These are phyloP conservation scores for Hibiscus mutabilis DNA, from an alignment of 345 rosid genomes.

Conservation along the genomic window DNA sequence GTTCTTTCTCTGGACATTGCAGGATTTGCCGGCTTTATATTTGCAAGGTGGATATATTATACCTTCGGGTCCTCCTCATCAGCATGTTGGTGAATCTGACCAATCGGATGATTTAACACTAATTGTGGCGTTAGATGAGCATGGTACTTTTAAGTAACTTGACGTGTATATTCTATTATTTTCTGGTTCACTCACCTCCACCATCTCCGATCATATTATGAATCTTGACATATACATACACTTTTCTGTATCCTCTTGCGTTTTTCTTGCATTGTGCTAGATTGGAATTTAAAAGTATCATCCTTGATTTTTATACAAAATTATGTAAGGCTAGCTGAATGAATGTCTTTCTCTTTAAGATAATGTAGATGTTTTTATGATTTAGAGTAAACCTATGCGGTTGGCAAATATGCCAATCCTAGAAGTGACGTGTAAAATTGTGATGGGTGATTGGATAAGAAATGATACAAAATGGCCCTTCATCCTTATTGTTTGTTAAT, in stretches of 20 bases:
- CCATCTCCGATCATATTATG: not conserved
- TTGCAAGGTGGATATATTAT: slow-evolving; percentile 88
- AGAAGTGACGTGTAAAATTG: not conserved
- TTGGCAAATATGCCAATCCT: not conserved
- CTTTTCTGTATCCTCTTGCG: not conserved
- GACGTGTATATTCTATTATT: not conserved
- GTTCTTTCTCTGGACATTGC: slow-evolving; percentile 14
- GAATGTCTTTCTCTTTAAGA: not conserved
- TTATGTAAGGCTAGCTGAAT: not conserved
- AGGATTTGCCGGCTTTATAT: slow-evolving; percentile 82
- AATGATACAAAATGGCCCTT: not conserved
- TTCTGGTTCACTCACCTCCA: not conserved
- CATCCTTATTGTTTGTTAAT: not conserved
- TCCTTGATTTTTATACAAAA: not conserved
- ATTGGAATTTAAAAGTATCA: not conserved
- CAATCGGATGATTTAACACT: slow-evolving; percentile 68
- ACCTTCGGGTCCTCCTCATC: slow-evolving; percentile 57
- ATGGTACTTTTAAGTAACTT: slow-evolving; percentile 42
- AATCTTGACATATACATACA: not conserved
- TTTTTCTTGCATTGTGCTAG: not conserved
- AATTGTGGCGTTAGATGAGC: slow-evolving; percentile 70
- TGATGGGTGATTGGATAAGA: not conserved
- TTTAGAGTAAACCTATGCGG: not conserved
- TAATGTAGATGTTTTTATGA: not conserved
- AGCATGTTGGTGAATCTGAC: slow-evolving; percentile 60